These are phyloP conservation scores for Didymella lethalis DNA, from an alignment of 2,329 filamentous ascomycete species.

Conservation along the genomic window DNA sequence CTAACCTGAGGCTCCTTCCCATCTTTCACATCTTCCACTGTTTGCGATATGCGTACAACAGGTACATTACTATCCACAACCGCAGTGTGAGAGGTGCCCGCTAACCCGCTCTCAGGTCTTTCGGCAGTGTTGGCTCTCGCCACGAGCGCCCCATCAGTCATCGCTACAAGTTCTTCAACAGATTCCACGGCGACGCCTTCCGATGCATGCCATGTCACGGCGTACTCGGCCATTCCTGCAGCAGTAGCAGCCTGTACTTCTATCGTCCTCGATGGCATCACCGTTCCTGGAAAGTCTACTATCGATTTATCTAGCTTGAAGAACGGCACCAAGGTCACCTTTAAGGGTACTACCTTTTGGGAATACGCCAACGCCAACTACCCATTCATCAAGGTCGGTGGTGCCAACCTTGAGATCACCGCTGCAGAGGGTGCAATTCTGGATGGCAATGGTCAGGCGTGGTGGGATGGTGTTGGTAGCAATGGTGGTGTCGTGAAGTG, in stretches of 20 bases:
- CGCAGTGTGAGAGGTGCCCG: neutral
- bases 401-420: slow-evolving; percentile 65
- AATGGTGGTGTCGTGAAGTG: slow-evolving; percentile 56
- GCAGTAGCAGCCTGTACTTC: slow-evolving; percentile 57
- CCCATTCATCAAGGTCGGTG: slow-evolving; percentile 69
- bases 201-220: slow-evolving; percentile 33
- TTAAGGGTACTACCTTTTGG: slow-evolving; percentile 67
- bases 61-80: neutral
- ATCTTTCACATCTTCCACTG: neutral
- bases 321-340: slow-evolving; percentile 64
- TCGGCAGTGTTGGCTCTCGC: slow-evolving; percentile 20
- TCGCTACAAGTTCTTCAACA: neutral
- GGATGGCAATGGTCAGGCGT: slow-evolving; percentile 54
- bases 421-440: slow-evolving; percentile 64
- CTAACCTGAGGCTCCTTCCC: neutral
- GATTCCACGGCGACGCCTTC: slow-evolving; percentile 1
- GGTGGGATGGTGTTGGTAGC: slow-evolving; percentile 60
- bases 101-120: slow-evolving; percentile 8
- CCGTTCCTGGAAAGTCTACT: slow-evolving; percentile 65
- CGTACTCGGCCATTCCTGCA: slow-evolving; percentile 24
- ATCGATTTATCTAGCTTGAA: slow-evolving; percentile 66
- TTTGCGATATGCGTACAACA: slow-evolving; percentile 11
- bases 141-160: neutral
- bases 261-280: slow-evolving; percentile 62
- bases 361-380: slow-evolving; percentile 38